Conservation (phyloP, 768 basidiomycete genomes). For the Amanita fuliginea region DNA sequence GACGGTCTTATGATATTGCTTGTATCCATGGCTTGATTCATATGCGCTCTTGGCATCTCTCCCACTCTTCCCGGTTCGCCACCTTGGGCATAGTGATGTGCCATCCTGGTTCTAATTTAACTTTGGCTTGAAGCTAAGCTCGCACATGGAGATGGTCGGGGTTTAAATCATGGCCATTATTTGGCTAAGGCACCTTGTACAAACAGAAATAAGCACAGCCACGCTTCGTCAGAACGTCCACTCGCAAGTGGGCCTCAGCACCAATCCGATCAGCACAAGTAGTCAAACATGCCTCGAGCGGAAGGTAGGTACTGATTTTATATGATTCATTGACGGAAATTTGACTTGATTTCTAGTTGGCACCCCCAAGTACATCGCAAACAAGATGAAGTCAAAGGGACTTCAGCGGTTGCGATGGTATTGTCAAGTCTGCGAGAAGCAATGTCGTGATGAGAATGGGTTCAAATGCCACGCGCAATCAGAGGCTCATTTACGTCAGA, state of each 20-base stretch:
- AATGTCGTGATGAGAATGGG: constrained; percentile 97
- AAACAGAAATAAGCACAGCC: constrained; percentile 1
- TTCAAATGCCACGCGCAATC: constrained; percentile 93
- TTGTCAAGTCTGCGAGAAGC: constrained; percentile 98
- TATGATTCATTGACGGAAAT: not conserved
- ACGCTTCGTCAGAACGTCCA: not conserved
- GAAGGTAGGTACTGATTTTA: constrained; percentile 42
- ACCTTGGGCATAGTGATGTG: not conserved
- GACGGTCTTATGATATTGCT: too few species aligned
- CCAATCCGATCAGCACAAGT: not conserved
- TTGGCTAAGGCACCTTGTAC: not conserved
- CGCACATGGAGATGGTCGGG: not conserved
- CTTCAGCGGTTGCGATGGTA: constrained; percentile 95
- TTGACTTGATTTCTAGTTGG: constrained; percentile 39
- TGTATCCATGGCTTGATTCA: not conserved
- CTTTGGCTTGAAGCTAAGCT: not conserved
- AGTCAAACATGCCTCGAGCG: constrained; percentile 63
- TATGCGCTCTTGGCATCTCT: not conserved
- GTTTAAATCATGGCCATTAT: not conserved
- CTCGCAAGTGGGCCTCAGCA: too few species aligned
- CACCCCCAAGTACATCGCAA: constrained; percentile 83
- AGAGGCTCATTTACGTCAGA: constrained; percentile 88
- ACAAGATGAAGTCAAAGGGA: constrained; percentile 97
- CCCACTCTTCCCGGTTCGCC: too few species aligned
- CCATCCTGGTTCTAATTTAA: not conserved